Evolutionary conservation across 2,329 filamentous ascomycete species (phyloP), one percentile per base, ranked within the genome.

Genomic region (Hypoxylon sp.): DNA sequence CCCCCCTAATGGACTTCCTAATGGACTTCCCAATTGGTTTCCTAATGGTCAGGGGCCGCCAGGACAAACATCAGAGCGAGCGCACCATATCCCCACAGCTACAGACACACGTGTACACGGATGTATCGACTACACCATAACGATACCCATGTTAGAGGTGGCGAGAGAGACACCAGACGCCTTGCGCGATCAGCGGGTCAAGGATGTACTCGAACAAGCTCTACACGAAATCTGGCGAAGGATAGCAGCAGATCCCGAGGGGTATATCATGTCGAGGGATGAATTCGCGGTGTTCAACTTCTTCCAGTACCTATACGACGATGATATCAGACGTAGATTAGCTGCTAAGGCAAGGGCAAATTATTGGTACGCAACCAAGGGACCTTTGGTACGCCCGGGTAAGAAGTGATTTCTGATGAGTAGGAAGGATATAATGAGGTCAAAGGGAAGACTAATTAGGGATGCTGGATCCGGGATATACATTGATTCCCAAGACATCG

Each of bases 271-370:
- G 82, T 89, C 84, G 34, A 84, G 86, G 68, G 89, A 93, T 79
- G 93, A 97, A 80, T 97, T 96, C 75, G 89, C 92, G 60, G 85
- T 97, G 66, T 94, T 97, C 87, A 97, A 96, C 82, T 95, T 91
- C 79, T 95, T 91, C 79, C 90, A 92, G 68, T 80, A 86, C 68
- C 87, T 90, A 9, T 93, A 91, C 75, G 86, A 87, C 65, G 9
- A 13, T 2, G 78, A 85, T 70, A 75, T 81, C 2, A 17, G 69
- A 73, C 81, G n/a, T 84, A 84, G 43, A 75, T 21, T 80, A n/a
- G 79, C 77, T 38, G n/a, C 3, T 2, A 43, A 21, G 1, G 86
- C 86, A 17, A 80, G 81, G 67, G 82, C 77, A 72, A 79, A 85
- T 64, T 89, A 84, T 76, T 89, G 87, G 87, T 82, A n/a, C n/a